Evolutionary conservation across 2,329 filamentous ascomycete genomes (phyloP).

Genomic region (Fusarium sp.): DNA sequence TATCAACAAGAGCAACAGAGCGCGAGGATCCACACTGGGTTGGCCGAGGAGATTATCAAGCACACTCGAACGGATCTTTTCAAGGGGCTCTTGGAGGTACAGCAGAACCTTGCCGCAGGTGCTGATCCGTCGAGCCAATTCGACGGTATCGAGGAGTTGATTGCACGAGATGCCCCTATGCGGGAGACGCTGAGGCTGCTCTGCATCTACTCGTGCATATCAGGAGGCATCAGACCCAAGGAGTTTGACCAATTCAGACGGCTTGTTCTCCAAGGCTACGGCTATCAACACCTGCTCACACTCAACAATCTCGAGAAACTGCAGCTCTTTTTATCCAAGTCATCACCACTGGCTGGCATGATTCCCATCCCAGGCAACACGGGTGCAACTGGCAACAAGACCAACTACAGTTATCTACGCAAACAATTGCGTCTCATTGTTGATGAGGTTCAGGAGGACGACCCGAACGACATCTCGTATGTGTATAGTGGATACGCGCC

Average conservation of each 20-base stretch:
- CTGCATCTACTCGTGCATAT: constrained; percentile 91
- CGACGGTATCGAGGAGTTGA: constrained; percentile 93
- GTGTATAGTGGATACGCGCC: constrained; percentile 98
- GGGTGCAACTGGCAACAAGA: constrained; percentile 73
- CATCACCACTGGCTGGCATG: constrained; percentile 82
- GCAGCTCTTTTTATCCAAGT: constrained; percentile 82
- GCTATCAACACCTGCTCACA: constrained; percentile 93
- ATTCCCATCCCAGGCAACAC: constrained; percentile 76
- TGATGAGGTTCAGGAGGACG: constrained; percentile 95
- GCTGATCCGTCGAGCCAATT: constrained; percentile 90
- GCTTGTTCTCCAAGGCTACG: constrained; percentile 90
- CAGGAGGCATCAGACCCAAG: constrained; percentile 86
- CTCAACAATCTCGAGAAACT: constrained; percentile 90
- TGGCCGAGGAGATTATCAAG: constrained; percentile 96
- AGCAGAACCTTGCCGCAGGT: constrained; percentile 94
- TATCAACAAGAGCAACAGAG: constrained; percentile 95
- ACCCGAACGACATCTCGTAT: constrained; percentile 96
- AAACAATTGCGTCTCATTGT: constrained; percentile 90
- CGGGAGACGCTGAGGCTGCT: constrained; percentile 85
- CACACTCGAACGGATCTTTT: constrained; percentile 91
- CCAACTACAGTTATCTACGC: constrained; percentile 90
- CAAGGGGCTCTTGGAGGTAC: constrained; percentile 88
- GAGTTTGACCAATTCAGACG: constrained; percentile 92
- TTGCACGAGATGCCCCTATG: constrained; percentile 85
- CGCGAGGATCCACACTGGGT: constrained; percentile 88